Evolutionary conservation across 179 eudicot species (phyloP), one percentile per base, ranked within the genome.

Genomic region (Spinacia oleracea): DNA sequence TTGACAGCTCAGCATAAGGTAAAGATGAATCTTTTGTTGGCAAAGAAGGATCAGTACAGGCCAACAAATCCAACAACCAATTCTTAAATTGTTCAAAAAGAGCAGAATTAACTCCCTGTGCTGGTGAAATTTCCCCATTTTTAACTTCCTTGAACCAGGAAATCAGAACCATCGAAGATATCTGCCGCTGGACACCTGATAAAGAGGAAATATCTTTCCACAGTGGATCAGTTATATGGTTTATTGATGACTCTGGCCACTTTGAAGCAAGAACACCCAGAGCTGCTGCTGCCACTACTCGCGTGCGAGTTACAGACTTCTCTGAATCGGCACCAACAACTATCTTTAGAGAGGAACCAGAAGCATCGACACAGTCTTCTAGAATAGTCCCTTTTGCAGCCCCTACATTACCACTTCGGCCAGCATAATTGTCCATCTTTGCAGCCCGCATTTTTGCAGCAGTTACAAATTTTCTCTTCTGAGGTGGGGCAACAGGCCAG

Each of bases 101-200:
- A 62, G 83, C 69, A 81, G 87, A 79, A 73, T 79, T 78, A 35
- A 85, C 86, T 73, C 80, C 88, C 42, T 82, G 81, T 50, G 77
- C 74, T 67, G 81, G 81, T 23, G 84, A 75, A 72, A 51, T 69
- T 58, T 82, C 79, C 50, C 74, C 73, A 70, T 38, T 72, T 77
- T 86, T 90, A 71, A 92, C 80, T 81, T 94, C 97, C 78, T 89
- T 91, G 76, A 90, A 96, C 99, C 97, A 96, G 53, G 97, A 89
- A 78, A 96, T 90, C 76, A 96, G 88, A 78, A 96, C 89, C 97
- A 96, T 83, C 5, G 99, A 87, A 70, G 93, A 94, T 81, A 96
- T 94, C 91, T 96, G 99, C n/a, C 99, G 90, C 86, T 92, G 97
- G 75, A 96, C 97, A 81, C 97, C 99, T 74, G 99, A 92, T 32